Evolutionary conservation across 2,329 filamentous ascomycete genomes (phyloP).

Genomic region (Zelopaecilomyces penicillatus): DNA sequence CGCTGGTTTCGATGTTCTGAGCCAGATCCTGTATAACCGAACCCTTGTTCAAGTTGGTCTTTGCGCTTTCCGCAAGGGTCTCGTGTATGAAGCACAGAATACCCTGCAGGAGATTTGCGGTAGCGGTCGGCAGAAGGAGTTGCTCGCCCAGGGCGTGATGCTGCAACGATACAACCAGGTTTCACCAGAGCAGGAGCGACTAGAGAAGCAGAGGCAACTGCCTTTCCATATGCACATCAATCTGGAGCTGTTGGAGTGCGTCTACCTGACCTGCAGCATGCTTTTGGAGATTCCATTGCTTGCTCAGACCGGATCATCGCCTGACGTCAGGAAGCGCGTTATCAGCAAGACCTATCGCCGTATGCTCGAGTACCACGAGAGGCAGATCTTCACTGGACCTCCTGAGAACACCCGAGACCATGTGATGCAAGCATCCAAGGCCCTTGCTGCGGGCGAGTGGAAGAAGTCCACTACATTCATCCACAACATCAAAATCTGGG

Average conservation of each 20-base stretch:
- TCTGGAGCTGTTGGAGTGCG: constrained; percentile 92
- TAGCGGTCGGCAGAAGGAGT: constrained; percentile 93
- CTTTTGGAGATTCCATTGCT: constrained; percentile 95
- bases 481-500: constrained; percentile 99
- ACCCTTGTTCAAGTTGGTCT: constrained; percentile 96
- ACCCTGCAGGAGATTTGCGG: constrained; percentile 97
- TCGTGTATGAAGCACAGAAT: constrained; percentile 96
- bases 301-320: constrained; percentile 91
- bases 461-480: constrained; percentile 92
- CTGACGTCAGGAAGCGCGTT: constrained; percentile 92
- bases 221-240: constrained; percentile 99
- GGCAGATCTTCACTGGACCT: constrained; percentile 96
- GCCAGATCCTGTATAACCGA: constrained; percentile 97
- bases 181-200: constrained; percentile 91
- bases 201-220: constrained; percentile 93
- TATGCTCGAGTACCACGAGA: constrained; percentile 98
- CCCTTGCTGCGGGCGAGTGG: constrained; percentile 94
- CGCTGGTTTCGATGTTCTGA: constrained; percentile 89
- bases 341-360: constrained; percentile 99
- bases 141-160: constrained; percentile 95
- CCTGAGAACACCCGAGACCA: constrained; percentile 98
- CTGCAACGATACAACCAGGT: constrained; percentile 96
- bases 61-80: constrained; percentile 92
- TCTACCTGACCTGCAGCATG: constrained; percentile 99
- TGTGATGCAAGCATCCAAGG: constrained; percentile 98